These are phyloP conservation scores for Mycena albidolilacea DNA, from an alignment of 768 basidiomycete species.

Conservation along the genomic window DNA sequence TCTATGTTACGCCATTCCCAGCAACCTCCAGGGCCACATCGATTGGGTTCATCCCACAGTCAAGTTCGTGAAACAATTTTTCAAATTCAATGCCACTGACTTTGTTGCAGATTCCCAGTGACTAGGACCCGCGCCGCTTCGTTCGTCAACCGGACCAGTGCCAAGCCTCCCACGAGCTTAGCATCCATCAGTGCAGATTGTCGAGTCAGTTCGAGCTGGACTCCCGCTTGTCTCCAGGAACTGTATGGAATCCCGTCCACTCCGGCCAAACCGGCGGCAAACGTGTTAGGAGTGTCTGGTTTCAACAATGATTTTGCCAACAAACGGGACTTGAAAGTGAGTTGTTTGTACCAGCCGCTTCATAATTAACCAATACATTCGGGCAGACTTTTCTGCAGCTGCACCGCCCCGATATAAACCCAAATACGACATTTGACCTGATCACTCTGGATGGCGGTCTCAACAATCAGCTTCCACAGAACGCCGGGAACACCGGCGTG, in stretches of 20 bases:
- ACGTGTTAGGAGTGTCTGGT: slow-evolving; percentile 3
- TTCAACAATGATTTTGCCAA: slow-evolving; percentile 7
- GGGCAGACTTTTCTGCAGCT: neutral
- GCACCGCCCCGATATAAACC: slow-evolving; percentile 14
- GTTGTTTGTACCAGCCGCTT: neutral
- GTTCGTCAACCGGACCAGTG: no score
- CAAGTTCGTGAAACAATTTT: no score
- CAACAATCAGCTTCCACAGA: neutral
- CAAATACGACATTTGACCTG: slow-evolving; percentile 8
- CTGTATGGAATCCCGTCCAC: neutral
- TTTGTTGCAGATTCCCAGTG: no score
- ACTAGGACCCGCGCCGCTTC: no score
- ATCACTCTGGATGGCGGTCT: neutral
- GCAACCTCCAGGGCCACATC: no score
- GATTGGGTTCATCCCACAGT: no score
- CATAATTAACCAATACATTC: no score
- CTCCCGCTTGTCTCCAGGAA: neutral
- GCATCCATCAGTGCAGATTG: neutral
- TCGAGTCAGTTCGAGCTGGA: neutral
- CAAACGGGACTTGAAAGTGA: slow-evolving; percentile 5
- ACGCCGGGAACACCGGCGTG: neutral
- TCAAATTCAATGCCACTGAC: no score
- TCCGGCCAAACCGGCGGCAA: neutral
- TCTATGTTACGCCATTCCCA: no score
- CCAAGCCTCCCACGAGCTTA: neutral